A percentile compares a stretch with the other conserved stretches of the same genome.
These are phyloP conservation scores for Ogataea dorogensis DNA, from an alignment of 805 yeast genomes.

Conservation along the genomic window DNA sequence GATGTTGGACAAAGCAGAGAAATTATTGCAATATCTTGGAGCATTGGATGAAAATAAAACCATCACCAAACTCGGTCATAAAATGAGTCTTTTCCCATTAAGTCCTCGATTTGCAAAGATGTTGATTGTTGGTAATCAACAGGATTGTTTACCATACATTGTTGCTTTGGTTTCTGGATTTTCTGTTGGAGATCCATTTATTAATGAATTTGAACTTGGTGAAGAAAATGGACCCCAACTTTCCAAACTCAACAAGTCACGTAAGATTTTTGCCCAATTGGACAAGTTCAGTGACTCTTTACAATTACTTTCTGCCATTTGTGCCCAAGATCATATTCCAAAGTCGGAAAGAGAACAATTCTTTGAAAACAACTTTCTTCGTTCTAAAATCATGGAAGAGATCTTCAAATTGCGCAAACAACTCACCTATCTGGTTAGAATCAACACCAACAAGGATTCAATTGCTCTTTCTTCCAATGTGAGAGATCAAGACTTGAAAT, in stretches of 20 bases:
- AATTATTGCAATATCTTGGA: conserved; percentile 66
- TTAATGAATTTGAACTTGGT: conserved; percentile 73
- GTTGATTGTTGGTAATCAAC: conserved; percentile 83
- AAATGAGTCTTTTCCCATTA: conserved; percentile 89
- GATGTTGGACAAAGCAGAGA: conserved; percentile 63
- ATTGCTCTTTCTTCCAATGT: conserved; percentile 47
- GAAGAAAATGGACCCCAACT: conserved; percentile 42
- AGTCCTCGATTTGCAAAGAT: conserved; percentile 93
- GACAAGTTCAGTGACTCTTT: conserved; percentile 78
- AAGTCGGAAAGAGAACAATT: conserved; percentile 46
- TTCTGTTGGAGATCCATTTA: conserved; percentile 90
- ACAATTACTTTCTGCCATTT: conserved; percentile 71
- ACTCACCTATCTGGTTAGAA: conserved; percentile 68
- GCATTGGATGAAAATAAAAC: conserved; percentile 60
- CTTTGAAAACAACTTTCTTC: conserved; percentile 59
- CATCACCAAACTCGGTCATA: conserved; percentile 76
- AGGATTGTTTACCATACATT: conserved; percentile 80
- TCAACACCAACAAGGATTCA: conserved; percentile 58
- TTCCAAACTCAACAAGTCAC: conserved; percentile 54
- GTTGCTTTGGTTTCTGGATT: conserved; percentile 88
- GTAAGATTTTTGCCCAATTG: conserved; percentile 59
- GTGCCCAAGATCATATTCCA: conserved; percentile 82
- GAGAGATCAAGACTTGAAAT: conserved; percentile 43
- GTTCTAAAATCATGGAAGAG: conserved; percentile 84
- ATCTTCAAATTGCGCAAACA: conserved; percentile 79